These are phyloP conservation scores for Collybia sordida DNA, from an alignment of 768 basidiomycete species.

Conservation along the genomic window DNA sequence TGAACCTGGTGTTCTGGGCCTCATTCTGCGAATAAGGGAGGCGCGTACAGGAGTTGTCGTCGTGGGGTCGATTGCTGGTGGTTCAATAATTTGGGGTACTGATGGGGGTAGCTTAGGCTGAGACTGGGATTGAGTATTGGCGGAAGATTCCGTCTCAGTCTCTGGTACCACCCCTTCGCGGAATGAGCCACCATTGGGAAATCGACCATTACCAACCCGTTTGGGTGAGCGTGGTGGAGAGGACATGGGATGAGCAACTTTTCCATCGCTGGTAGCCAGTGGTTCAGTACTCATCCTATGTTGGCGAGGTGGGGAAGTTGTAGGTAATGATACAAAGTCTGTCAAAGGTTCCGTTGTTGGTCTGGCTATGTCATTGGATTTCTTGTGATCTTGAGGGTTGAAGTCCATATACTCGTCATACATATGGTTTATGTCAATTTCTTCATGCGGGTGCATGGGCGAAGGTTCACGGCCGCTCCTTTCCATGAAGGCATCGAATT, in stretches of 20 bases:
- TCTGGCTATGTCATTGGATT: background rate
- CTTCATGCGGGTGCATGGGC: no score
- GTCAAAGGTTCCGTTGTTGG: background rate
- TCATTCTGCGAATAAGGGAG: background rate
- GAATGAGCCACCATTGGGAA: constrained; percentile 10
- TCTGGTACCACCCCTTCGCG: constrained; percentile 17
- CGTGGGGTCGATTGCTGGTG: background rate
- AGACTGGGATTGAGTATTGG: constrained; percentile 14
- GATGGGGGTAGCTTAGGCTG: constrained; percentile 1
- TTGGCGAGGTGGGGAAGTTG: background rate
- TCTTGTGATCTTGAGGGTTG: background rate
- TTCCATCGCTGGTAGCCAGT: background rate
- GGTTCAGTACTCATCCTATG: background rate
- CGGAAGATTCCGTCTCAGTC: constrained; percentile 11
- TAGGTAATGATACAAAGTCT: background rate
- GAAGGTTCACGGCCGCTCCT: no score
- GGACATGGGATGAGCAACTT: no score
- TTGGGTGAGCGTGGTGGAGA: no score
- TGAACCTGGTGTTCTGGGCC: background rate
- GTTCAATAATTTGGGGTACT: background rate
- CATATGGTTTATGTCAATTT: constrained; percentile 1
- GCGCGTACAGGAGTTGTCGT: background rate
- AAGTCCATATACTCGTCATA: constrained; percentile 10
- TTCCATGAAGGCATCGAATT: no score
- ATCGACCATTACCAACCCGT: background rate